These are phyloP conservation scores for Penicillium sp. DNA, from an alignment of 2,329 filamentous ascomycete species.

Conservation along the genomic window DNA sequence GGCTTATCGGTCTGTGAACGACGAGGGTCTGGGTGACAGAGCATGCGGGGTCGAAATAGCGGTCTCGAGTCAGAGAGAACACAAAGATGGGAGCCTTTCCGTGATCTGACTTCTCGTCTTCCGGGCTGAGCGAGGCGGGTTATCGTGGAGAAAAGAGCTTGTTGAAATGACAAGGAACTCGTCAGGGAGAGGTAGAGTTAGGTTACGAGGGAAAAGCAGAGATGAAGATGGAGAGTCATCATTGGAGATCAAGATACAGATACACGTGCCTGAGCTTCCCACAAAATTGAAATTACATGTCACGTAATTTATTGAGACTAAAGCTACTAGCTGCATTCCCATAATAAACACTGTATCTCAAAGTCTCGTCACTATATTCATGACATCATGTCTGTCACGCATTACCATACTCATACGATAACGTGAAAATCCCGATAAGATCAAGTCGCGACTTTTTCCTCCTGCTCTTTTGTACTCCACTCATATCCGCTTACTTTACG, in stretches of 20 bases:
- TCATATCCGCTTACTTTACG: not conserved
- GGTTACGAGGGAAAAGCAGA: no score
- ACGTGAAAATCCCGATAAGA: not conserved
- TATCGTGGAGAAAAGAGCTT: not conserved
- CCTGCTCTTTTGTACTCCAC: not conserved
- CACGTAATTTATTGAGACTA: not conserved
- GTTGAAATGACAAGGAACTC: no score
- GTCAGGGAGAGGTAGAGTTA: no score
- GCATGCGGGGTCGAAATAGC: slow-evolving; percentile 9
- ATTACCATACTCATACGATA: not conserved
- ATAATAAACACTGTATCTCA: no score
- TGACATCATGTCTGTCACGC: slow-evolving; percentile 1
- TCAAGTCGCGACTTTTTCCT: not conserved
- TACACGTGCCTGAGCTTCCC: no score
- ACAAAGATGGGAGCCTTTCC: not conserved
- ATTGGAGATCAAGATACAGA: no score
- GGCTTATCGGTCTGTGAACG: slow-evolving; percentile 1
- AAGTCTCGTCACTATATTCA: not conserved
- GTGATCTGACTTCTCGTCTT: no score
- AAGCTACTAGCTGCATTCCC: not conserved
- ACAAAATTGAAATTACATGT: not conserved
- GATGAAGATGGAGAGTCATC: not conserved
- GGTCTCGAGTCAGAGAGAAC: slow-evolving; percentile 1
- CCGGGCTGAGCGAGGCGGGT: no score
- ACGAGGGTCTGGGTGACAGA: not conserved